phyloP scores from a whole-genome alignment of 805 yeast genomes.

The Sugiyamaella floridensis region DNA sequence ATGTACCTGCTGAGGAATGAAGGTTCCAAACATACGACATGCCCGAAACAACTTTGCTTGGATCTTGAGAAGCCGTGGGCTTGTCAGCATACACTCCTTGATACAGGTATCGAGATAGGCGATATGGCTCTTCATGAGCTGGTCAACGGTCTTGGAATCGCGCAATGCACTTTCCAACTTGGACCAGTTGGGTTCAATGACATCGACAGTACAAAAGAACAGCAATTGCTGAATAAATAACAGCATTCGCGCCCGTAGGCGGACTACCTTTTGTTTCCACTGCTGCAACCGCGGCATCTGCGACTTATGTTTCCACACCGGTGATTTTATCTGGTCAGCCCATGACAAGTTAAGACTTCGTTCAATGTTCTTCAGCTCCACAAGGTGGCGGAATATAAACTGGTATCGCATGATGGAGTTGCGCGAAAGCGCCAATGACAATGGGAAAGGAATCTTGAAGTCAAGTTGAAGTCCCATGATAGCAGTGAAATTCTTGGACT shows the following conservation, averaged over 20 bases:
- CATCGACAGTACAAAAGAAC: conserved; percentile 50
- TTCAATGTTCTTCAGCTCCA: conserved; percentile 57
- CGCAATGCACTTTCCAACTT: conserved; percentile 32
- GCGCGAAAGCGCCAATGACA: conserved; percentile 64
- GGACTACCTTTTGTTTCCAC: conserved; percentile 36
- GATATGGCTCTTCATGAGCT: conserved; percentile 42
- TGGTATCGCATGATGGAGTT: conserved; percentile 74
- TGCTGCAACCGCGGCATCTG: conserved; percentile 37
- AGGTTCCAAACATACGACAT: conserved; percentile 25
- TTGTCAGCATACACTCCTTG: conserved; percentile 61
- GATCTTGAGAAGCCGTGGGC: conserved; percentile 44
- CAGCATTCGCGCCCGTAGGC: conserved; percentile 43
- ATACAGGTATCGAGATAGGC: conserved; percentile 55
- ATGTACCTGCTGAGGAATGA: conserved; percentile 18
- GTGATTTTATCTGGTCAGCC: conserved; percentile 57
- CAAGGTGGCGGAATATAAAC: conserved; percentile 63
- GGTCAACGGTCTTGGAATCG: conserved; percentile 35
- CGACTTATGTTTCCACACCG: conserved; percentile 59
- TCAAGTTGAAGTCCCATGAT: conserved; percentile 33
- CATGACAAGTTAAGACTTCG: conserved; percentile 58
- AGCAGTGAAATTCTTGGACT: conserved; percentile 22
- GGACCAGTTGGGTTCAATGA: conserved; percentile 50
- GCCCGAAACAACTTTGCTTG: conserved; percentile 37
- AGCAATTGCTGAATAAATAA: conserved; percentile 50
- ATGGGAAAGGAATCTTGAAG: conserved; percentile 68